phyloP scores from a whole-genome alignment of 768 basidiomycete genomes.

The Panus rudis region DNA sequence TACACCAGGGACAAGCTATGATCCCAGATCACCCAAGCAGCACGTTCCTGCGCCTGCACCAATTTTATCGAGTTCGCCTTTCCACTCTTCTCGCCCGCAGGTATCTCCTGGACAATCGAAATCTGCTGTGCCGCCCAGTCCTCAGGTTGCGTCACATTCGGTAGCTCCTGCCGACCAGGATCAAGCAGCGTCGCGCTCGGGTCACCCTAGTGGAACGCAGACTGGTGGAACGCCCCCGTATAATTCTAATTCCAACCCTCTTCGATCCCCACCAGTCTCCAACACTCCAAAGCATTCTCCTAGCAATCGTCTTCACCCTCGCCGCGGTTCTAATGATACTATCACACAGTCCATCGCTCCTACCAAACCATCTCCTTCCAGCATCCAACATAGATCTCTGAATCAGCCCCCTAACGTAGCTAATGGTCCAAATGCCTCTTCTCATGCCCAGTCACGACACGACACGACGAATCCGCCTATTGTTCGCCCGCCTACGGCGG shows the following conservation, averaged over 20 bases:
- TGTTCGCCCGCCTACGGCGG: conserved; percentile 13
- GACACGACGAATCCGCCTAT: conserved; percentile 14
- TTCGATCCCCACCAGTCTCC: neutral
- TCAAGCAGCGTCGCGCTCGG: neutral
- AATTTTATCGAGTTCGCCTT: neutral
- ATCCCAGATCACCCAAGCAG: conserved; percentile 1
- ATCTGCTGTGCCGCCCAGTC: neutral
- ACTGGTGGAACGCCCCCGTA: neutral
- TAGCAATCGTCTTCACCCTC: conserved; percentile 15
- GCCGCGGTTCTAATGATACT: conserved; percentile 23
- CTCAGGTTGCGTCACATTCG: neutral
- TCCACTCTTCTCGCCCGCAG: conserved; percentile 5
- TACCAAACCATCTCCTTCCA: conserved; percentile 17
- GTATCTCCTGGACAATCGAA: conserved; percentile 2
- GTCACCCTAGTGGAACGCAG: no score
- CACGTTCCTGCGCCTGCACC: neutral
- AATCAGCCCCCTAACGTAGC: conserved; percentile 13
- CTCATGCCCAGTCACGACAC: conserved; percentile 17
- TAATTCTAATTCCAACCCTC: neutral
- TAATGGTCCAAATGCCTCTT: conserved; percentile 13
- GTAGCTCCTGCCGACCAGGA: neutral
- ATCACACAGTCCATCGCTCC: conserved; percentile 12
- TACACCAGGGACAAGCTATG: neutral
- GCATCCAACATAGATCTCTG: conserved; percentile 12
- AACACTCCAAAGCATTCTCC: conserved; percentile 15